A percentile compares a stretch with the other conserved stretches of the same genome.
Conservation (phyloP, 2,329 filamentous ascomycete genomes). For the Aspergillus spinulosporus region DNA sequence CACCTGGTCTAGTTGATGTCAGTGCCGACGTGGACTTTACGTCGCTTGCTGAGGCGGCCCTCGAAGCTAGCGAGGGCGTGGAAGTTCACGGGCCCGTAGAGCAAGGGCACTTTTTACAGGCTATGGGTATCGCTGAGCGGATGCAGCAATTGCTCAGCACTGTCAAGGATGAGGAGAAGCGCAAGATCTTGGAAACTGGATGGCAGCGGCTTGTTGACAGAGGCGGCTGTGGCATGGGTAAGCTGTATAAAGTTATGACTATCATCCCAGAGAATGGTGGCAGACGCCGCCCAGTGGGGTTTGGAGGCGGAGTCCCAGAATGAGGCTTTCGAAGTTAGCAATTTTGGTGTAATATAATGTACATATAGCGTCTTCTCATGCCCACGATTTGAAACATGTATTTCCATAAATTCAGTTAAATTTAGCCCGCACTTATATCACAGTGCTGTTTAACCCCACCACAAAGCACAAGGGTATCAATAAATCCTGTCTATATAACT, state of each 20-base stretch:
- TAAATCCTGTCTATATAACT: neutral
- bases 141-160: constrained; percentile 65
- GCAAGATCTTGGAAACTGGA: constrained; percentile 65
- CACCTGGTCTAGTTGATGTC: constrained; percentile 81
- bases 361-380: constrained; percentile 1
- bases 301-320: constrained; percentile 66
- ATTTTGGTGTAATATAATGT: constrained; percentile 10
- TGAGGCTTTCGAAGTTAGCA: neutral
- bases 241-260: constrained; percentile 88
- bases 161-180: constrained; percentile 52
- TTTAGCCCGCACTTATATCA: neutral
- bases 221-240: constrained; percentile 84
- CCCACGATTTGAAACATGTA: neutral
- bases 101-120: constrained; percentile 75
- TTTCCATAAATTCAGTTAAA: neutral
- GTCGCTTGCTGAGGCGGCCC: constrained; percentile 78
- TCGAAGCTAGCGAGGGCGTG: constrained; percentile 71
- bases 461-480: constrained; percentile 4
- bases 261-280: constrained; percentile 80
- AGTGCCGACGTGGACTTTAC: constrained; percentile 93
- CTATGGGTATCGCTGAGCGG: constrained; percentile 80
- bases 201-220: constrained; percentile 84
- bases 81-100: constrained; percentile 92
- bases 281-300: constrained; percentile 78
- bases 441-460: neutral